Percentiles rank a stretch among this genome's conserved stretches.
Evolutionary conservation across 805 yeast genomes (phyloP).

Genomic region (Yarrowia porcina): DNA sequence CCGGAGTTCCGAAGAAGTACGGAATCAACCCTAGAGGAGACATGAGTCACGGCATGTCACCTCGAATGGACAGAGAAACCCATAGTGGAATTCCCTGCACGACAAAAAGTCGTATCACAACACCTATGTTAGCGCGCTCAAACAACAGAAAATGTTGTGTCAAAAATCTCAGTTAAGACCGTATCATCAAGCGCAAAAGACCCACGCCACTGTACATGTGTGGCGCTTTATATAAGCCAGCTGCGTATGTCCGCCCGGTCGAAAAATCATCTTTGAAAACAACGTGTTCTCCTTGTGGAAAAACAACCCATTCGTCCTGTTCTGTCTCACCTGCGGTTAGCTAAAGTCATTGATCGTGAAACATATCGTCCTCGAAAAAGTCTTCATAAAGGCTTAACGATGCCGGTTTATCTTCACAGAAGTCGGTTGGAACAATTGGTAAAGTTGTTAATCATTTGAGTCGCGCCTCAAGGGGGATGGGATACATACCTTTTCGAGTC

Average conservation of each 20-base stretch:
- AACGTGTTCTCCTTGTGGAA: too few relatives aligned
- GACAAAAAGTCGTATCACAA: too few relatives aligned
- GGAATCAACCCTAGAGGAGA: too few relatives aligned
- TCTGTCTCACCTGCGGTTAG: constrained; percentile 20
- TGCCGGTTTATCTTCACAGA: constrained; percentile 26
- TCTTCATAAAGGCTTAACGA: constrained; percentile 25
- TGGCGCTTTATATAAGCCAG: constrained; percentile 9
- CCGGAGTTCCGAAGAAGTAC: too few relatives aligned
- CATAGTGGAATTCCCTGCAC: too few relatives aligned
- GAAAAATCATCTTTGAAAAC: constrained; percentile 16
- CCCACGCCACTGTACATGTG: constrained; percentile 22
- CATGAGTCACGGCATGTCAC: too few relatives aligned
- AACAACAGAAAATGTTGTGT: background rate
- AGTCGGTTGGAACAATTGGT: constrained; percentile 25
- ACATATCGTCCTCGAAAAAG: background rate
- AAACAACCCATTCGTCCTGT: background rate
- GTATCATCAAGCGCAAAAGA: constrained; percentile 11
- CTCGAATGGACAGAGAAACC: too few relatives aligned
- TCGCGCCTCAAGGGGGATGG: background rate
- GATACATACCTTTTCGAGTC: constrained; percentile 22
- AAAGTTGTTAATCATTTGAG: constrained; percentile 20
- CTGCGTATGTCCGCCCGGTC: constrained; percentile 24
- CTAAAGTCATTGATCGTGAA: background rate
- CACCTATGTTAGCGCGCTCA: background rate
- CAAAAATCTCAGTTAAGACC: constrained; percentile 18